Evolutionary conservation across 148 eudicot genomes (phyloP).

Genomic region (Arctostaphylos glauca): DNA sequence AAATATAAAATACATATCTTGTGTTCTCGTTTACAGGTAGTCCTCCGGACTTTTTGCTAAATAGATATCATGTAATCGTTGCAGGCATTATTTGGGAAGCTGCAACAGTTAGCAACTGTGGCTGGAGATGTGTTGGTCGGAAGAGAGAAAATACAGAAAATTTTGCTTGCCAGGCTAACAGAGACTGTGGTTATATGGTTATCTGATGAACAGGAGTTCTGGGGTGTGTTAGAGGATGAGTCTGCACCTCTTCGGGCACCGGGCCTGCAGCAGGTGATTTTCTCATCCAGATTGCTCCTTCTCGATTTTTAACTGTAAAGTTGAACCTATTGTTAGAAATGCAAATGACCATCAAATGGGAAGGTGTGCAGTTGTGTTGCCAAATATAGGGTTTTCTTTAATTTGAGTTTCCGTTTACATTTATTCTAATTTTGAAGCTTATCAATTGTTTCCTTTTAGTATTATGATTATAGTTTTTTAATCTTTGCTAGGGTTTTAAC

Average conservation of each 20-base stretch:
- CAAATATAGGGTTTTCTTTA: neutral
- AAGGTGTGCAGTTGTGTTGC: neutral
- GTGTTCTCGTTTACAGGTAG: neutral
- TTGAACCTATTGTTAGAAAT: neutral
- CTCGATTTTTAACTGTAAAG: conserved; percentile 25
- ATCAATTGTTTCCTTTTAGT: neutral
- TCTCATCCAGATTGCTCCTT: neutral
- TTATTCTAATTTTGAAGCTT: neutral
- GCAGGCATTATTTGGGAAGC: conserved; percentile 92
- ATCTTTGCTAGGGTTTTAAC: neutral
- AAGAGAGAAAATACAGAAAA: conserved; percentile 87
- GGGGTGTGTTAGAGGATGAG: conserved; percentile 81
- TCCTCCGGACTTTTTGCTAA: conserved; percentile 2
- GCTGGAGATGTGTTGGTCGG: conserved; percentile 93
- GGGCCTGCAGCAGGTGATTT: conserved; percentile 84
- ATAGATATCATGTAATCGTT: conserved; percentile 2
- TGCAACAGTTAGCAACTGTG: conserved; percentile 86
- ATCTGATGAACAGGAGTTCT: conserved; percentile 82
- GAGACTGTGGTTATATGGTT: conserved; percentile 90
- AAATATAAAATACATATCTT: neutral
- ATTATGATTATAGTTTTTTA: neutral
- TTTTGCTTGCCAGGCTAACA: conserved; percentile 84
- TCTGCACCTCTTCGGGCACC: conserved; percentile 64
- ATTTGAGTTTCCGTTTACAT: neutral
- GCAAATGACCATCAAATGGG: neutral